phyloP scores from a whole-genome alignment of 306 rosid species.

The Lablab purpureus region DNA sequence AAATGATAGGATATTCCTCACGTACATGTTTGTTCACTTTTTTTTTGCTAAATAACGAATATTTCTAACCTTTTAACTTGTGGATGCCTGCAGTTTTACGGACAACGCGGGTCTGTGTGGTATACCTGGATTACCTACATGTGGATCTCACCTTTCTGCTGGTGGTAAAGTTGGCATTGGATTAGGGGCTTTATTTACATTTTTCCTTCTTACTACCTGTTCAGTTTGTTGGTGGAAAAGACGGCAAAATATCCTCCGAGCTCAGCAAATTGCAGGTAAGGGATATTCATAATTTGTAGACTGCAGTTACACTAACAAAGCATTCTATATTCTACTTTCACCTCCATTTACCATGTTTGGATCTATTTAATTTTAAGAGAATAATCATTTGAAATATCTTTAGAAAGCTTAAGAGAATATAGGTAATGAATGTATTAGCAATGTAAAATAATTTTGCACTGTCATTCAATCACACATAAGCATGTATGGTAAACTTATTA shows the following conservation, averaged over 20 bases:
- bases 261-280: slow-evolving; percentile 73
- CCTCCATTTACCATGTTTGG: not conserved
- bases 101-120: slow-evolving; percentile 84
- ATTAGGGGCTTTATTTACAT: slow-evolving; percentile 52
- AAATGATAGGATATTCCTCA: not conserved
- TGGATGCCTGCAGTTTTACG: slow-evolving; percentile 69
- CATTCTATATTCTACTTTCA: slow-evolving; percentile 2
- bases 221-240: slow-evolving; percentile 80
- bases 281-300: not conserved
- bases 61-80: slow-evolving; percentile 1
- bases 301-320: not conserved
- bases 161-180: slow-evolving; percentile 70
- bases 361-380: not conserved
- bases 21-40: slow-evolving; percentile 14
- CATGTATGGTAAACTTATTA: too few relatives aligned
- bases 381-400: not conserved
- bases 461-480: too few relatives aligned
- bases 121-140: slow-evolving; percentile 74
- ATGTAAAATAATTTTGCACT: too few relatives aligned
- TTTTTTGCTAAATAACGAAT: not conserved
- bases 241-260: slow-evolving; percentile 72
- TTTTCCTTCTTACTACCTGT: slow-evolving; percentile 54
- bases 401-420: not conserved
- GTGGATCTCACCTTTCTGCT: slow-evolving; percentile 68
- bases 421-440: too few relatives aligned